These are phyloP conservation scores for Hypoxylon sp. DNA, from an alignment of 2,329 filamentous ascomycete species.

Conservation along the genomic window DNA sequence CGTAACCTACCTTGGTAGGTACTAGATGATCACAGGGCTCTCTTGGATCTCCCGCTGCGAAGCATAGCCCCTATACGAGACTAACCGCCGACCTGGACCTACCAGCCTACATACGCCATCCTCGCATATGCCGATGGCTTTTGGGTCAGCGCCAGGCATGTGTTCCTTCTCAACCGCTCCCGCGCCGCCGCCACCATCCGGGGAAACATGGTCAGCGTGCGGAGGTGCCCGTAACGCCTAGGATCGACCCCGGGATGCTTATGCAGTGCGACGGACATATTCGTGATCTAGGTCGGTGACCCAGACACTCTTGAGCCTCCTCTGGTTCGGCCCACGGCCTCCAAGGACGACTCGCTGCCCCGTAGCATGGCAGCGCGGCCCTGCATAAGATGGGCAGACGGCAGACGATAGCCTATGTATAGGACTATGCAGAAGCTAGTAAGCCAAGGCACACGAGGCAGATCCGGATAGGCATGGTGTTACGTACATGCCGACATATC, in stretches of 20 bases:
- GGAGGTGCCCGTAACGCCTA: constrained; percentile 1
- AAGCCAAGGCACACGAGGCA: not conserved
- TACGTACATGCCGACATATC: too few species aligned
- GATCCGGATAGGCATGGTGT: too few species aligned
- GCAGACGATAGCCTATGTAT: too few species aligned
- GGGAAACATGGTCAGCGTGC: constrained; percentile 13
- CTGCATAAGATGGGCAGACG: too few species aligned
- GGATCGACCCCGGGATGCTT: constrained; percentile 21
- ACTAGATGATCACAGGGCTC: too few species aligned
- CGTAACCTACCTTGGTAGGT: too few species aligned
- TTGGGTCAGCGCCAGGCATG: not conserved
- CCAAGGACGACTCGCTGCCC: not conserved
- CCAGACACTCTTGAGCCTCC: not conserved
- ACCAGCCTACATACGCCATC: not conserved
- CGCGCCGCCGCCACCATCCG: not conserved
- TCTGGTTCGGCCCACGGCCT: not conserved
- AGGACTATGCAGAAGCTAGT: constrained; percentile 4
- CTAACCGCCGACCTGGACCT: too few species aligned
- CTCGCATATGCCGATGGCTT: not conserved
- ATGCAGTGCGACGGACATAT: constrained; percentile 9
- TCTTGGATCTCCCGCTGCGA: not conserved
- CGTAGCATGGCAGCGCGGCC: too few species aligned
- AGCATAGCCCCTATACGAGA: not conserved
- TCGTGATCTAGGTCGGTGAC: constrained; percentile 1
- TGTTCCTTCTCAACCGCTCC: too few species aligned